These are phyloP conservation scores for Fusarium sp. DNA, from an alignment of 2,329 filamentous ascomycete genomes.

Conservation along the genomic window DNA sequence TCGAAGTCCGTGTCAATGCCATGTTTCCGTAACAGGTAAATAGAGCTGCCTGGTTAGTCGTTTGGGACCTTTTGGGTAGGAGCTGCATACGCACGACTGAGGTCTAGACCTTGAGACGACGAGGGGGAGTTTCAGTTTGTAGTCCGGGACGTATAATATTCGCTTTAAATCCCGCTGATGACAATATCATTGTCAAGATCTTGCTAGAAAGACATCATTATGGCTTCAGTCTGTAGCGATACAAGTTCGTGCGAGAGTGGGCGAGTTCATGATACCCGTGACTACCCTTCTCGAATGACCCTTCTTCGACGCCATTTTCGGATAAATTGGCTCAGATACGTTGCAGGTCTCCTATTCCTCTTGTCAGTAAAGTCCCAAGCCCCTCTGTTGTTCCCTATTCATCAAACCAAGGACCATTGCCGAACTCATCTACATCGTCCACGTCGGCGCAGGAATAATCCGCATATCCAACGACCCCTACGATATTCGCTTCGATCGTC, in stretches of 20 bases:
- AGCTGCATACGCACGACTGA: too few relatives aligned
- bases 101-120: too few relatives aligned
- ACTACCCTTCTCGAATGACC: background rate
- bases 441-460: background rate
- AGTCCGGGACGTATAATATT: too few relatives aligned
- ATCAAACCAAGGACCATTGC: background rate
- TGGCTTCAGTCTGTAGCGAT: background rate
- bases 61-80: too few relatives aligned
- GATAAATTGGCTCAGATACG: constrained; percentile 10
- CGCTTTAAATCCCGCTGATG: too few relatives aligned
- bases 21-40: background rate
- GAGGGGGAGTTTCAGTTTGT: too few relatives aligned
- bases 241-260: background rate
- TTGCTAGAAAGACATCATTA: background rate
- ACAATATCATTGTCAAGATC: too few relatives aligned
- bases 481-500: constrained; percentile 16
- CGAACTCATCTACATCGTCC: constrained; percentile 14
- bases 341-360: background rate
- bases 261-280: background rate
- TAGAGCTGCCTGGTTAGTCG: background rate
- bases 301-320: background rate
- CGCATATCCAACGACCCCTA: constrained; percentile 29
- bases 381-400: background rate
- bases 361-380: background rate
- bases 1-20: background rate